phyloP scores from a whole-genome alignment of 2,329 filamentous ascomycete species.

The Macrophomina pseudophaseolina region DNA sequence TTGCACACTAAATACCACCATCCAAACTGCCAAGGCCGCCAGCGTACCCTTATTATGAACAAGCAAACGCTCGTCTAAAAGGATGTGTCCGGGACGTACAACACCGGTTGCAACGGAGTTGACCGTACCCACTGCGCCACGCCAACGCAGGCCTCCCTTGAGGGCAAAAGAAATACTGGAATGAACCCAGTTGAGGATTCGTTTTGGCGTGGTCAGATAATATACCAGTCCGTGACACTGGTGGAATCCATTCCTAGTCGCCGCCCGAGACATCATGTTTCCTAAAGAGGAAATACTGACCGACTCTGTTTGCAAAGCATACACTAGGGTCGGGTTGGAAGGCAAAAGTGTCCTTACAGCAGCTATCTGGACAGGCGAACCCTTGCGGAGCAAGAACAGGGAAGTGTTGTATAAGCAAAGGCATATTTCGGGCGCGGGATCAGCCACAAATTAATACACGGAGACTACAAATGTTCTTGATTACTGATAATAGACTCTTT shows the following conservation, averaged over 20 bases:
- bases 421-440: no score
- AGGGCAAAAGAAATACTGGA: no score
- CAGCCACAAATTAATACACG: no score
- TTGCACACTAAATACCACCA: background rate
- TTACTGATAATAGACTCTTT: no score
- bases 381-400: background rate
- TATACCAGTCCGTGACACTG: no score
- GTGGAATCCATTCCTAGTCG: background rate
- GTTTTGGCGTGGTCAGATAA: no score
- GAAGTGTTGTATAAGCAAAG: no score
- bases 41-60: background rate
- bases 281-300: background rate
- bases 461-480: no score
- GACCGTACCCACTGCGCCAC: no score
- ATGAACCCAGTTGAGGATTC: no score
- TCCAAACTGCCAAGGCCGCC: background rate
- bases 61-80: background rate
- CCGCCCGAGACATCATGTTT: background rate
- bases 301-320: background rate
- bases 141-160: no score
- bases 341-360: background rate
- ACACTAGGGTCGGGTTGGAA: background rate
- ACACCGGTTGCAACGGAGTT: no score
- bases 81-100: background rate
- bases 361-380: background rate